Evolutionary conservation across 192 early-diverging fungal genomes (phyloP), one percentile per base, ranked within the genome.

Genomic region (Podochytrium sp.): DNA sequence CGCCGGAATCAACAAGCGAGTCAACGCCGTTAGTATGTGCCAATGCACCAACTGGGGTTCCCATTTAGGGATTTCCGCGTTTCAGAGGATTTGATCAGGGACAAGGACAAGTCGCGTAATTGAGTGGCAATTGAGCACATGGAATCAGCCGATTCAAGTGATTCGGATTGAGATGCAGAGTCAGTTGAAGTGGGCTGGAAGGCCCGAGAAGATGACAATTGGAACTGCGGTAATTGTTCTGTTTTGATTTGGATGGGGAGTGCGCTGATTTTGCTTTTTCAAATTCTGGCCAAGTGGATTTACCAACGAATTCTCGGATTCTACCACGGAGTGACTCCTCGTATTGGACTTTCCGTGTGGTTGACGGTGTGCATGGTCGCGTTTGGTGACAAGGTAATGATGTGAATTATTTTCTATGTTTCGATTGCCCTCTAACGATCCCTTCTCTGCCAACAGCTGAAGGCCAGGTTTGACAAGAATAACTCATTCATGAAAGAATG

Each of bases 111-210:
- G 29, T 71, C 41, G 12, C 20, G 58, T 40, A 74, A 72, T 97
- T 59, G 96, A 92, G 71, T 96, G 97, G 63, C 95, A 92, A 18
- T 79, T 98, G 51, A 90, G 90, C 16, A 96, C 95, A 86, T 99
- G 97, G 97, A 99, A 99, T 79, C 97, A 99, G 80, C 97, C 97
- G 34, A 94, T 99, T 70, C 96, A 99, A 78, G 97, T 99, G 47
- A 98, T 99, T 65, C 92, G 97, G 64, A 93, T 99, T 12, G 95
- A 99, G 72, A 99, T 99, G 97, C 97, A 99, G 85, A 91, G 89
- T 57, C 95, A 97, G 81, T 84, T 94, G 47, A 95, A 97, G 84
- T 84, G 87, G 2, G 90, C 80, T 12, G 93, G 92, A 47, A 89
- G 97, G 37, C 97, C 97, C 18, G 90, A 92, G 64, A 97, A 98